phyloP scores from a whole-genome alignment of 345 rosid genomes.

The Aquilaria malaccensis region DNA sequence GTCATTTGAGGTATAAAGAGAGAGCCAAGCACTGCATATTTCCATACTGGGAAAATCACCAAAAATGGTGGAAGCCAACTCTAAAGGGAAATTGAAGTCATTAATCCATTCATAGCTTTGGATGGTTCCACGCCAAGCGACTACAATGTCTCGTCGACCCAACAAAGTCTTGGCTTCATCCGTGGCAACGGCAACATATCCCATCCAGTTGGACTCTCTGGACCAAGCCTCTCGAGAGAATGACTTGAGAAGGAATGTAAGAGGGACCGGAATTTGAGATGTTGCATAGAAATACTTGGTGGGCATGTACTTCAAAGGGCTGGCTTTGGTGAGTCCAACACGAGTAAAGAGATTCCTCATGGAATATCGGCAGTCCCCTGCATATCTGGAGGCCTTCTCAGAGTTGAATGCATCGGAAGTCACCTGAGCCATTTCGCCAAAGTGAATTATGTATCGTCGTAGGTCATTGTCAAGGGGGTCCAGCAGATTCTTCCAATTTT shows the following conservation, averaged over 20 bases:
- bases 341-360: neutral
- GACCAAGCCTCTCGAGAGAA: constrained; percentile 23
- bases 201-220: constrained; percentile 50
- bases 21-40: constrained; percentile 42
- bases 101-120: constrained; percentile 35
- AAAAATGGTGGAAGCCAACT: constrained; percentile 21
- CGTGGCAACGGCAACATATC: constrained; percentile 47
- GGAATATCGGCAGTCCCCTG: constrained; percentile 1
- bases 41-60: constrained; percentile 7
- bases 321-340: neutral
- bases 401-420: constrained; percentile 34
- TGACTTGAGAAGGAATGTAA: constrained; percentile 27
- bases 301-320: constrained; percentile 23
- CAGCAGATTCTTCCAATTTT: no score
- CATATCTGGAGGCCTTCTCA: constrained; percentile 22
- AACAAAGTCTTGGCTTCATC: constrained; percentile 34
- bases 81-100: constrained; percentile 32
- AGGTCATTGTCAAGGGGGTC: no score
- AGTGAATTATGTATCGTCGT: no score
- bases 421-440: constrained; percentile 36
- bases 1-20: constrained; percentile 41
- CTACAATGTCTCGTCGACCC: constrained; percentile 48
- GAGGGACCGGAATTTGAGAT: constrained; percentile 29
- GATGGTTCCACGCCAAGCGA: constrained; percentile 47
- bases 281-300: constrained; percentile 60